Conservation (phyloP, 108 stramenopile genomes). For the Nitzschia sp. region DNA sequence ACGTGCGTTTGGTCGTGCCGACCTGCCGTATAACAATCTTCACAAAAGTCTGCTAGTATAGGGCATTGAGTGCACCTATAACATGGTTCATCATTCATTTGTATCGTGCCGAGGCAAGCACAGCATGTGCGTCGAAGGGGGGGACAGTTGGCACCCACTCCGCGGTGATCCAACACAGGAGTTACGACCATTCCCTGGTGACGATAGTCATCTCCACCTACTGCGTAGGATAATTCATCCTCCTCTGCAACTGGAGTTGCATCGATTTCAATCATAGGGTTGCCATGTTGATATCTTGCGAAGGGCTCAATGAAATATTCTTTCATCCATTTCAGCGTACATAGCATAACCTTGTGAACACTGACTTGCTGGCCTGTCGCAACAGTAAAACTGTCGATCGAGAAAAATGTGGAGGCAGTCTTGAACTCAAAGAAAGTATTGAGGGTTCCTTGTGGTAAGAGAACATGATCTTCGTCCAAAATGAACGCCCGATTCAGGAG, state of each 20-base stretch:
- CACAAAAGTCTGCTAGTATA: conserved; percentile 3
- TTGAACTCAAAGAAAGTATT: conserved; percentile 30
- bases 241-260: conserved; percentile 14
- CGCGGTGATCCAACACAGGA: neutral
- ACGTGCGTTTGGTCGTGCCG: conserved; percentile 22
- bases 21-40: neutral
- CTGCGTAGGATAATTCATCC: conserved; percentile 14
- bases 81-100: neutral
- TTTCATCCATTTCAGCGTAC: conserved; percentile 21
- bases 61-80: conserved; percentile 19
- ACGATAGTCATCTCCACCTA: neutral
- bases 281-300: conserved; percentile 26
- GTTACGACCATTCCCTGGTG: conserved; percentile 13
- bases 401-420: conserved; percentile 21
- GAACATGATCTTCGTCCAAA: conserved; percentile 20
- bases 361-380: conserved; percentile 2
- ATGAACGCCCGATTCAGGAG: conserved; percentile 23
- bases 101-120: neutral
- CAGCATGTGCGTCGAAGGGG: neutral
- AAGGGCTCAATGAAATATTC: conserved; percentile 27
- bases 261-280: conserved; percentile 13
- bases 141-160: neutral
- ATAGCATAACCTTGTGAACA: conserved; percentile 30
- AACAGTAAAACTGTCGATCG: conserved; percentile 12
- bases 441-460: conserved; percentile 23